Base-by-base conservation (phyloP, 768 basidiomycete species). In the Melanogaster broomeanus region DNA sequence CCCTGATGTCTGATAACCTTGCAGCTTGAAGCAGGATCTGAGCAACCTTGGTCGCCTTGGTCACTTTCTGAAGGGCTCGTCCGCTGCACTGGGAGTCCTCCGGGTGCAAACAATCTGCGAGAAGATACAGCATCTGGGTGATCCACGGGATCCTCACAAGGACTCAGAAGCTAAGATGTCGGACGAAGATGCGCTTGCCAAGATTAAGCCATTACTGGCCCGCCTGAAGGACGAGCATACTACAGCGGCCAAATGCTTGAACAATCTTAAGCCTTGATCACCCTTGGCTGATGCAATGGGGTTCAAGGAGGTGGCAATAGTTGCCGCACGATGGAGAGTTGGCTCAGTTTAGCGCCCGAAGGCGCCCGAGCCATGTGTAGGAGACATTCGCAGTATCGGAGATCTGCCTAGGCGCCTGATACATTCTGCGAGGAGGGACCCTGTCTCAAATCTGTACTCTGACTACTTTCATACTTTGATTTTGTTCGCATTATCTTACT, bases 11-110 rank as follows among this genome's bases (percentile, higher is more conserved):
- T 58, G 46, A 66, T 41, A 33, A 41, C 27, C 30, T 30, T 18
- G 43, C 67, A 92, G 90, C 55, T 61, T 61, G 34, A 67, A 61
- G 21, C 79, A 84, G 55, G 79, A 94, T 58, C 80, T 96, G 10
- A 58, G 62, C 10, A 66, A 79, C 49, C 81, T 99, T 16, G 87
- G 90, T 3, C 71, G 74, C 16, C 77, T 88, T 10, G 97, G 95
- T 0, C 96, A 99, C 72, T 99, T 91, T 73, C 84, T 98, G 65
- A 99, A 98, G 71, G 96, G 96, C 42, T 98, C 95, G 3, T 96
- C 94, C 12, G 95, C 95, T 25, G 92, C 95, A 3, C 79, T 99
- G 40, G 96, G 97, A 24, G 82, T 95, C 27, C 72, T 73, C 51
- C 81, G 82, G 56, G 94, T 99, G 46, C 88, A 92, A 66, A 78